Percentiles rank a stretch among this genome's conserved stretches.
Evolutionary conservation across 176 grass and related monocot genomes (phyloP).

Genomic region (Alopecurus myosuroides): DNA sequence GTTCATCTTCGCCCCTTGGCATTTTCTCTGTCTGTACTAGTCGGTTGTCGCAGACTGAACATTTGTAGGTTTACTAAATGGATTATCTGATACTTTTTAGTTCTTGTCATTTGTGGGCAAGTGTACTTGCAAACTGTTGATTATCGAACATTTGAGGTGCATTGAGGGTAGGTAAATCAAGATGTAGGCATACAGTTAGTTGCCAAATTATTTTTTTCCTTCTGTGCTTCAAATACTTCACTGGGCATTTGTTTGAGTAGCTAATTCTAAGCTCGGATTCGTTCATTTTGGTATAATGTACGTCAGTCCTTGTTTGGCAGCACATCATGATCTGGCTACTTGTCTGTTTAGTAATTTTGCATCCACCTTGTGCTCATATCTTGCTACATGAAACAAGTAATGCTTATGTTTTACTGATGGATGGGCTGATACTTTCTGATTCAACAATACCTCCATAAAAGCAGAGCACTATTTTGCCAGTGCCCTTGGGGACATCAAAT

Average conservation of each 20-base stretch:
- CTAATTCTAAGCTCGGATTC: background rate
- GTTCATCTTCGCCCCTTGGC: background rate
- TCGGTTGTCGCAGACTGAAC: background rate
- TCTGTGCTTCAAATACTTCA: background rate
- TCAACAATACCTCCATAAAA: background rate
- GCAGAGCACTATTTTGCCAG: background rate
- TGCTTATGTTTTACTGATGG: background rate
- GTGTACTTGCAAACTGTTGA: background rate
- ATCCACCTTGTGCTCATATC: background rate
- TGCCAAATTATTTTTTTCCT: too few relatives aligned
- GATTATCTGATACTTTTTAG: background rate
- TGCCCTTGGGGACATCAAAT: background rate
- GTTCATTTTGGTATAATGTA: background rate
- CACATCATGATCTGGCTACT: background rate
- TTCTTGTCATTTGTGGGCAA: background rate
- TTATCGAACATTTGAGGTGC: background rate
- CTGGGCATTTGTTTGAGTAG: background rate
- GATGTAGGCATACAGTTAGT: background rate
- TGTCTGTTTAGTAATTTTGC: background rate
- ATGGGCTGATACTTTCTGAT: background rate
- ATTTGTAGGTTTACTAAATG: background rate
- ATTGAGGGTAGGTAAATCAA: background rate
- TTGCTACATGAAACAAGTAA: slow-evolving; percentile 6
- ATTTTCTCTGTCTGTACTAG: background rate
- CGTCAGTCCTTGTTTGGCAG: background rate